Base-by-base conservation (phyloP, 2,329 filamentous ascomycete genomes). In the Calonectria pteridis region DNA sequence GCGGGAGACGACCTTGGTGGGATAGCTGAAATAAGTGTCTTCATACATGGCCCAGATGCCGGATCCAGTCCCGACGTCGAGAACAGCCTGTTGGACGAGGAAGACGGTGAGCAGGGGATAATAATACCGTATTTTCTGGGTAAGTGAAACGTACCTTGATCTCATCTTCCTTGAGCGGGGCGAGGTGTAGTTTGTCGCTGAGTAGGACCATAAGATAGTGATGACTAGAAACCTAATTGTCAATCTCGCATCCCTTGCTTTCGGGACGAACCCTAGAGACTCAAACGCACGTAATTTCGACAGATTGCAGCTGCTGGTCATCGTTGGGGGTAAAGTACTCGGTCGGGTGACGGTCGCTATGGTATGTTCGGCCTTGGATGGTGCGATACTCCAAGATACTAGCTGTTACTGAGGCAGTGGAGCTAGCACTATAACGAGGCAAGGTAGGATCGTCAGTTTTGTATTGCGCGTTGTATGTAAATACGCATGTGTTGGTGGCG, bases 51-150 rank as follows among this genome's bases (percentile, higher is more conserved):
- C 69, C 72, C 72, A 74, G 43, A 74, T 74, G 43, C 77, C 77
- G 50, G 77, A 79, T 18, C 78, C 78, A 26, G 78, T 79, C 6
- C 78, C 78, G 6, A 79, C 75, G 51, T 79, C 78, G 13, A 79
- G 75, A n/a, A 80, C 78, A 53, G 29, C 77, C 63, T 79, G 13
- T 65, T 73, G 20, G 59, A 23, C 14, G 26, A 46, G 26, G 5
- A 31, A 63, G 26, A 11, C 1, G 31, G 37, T 69, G 28, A 72
- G 70, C 40, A 10, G n/a, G 6, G 16, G 31, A 31, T 13, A 1
- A 23, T 10, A 9, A n/a, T 6, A n/a, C n/a, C 16, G 20, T 46
- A n/a, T 23, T 31, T 33, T 26, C n/a, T 29, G 11, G 13, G 20
- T 20, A 2, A 20, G 23, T 7, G 20, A n/a, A 31, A 50, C 67